These are phyloP conservation scores for Rubia yunnanensis DNA, from an alignment of 257 asterid species.

Conservation along the genomic window DNA sequence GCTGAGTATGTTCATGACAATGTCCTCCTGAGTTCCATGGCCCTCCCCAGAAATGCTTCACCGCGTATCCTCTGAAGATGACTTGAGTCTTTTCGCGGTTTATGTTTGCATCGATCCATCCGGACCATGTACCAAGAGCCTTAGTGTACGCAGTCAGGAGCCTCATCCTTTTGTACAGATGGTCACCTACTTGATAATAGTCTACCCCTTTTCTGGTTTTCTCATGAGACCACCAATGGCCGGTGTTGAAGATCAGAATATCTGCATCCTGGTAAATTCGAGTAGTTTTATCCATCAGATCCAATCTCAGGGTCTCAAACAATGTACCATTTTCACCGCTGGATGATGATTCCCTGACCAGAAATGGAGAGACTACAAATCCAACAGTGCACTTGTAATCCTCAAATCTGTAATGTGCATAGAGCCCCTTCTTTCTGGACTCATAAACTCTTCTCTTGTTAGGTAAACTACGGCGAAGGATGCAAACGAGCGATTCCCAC, in stretches of 20 bases:
- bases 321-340: conserved; percentile 47
- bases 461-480: conserved; percentile 60
- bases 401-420: conserved; percentile 78
- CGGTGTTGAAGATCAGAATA: conserved; percentile 79
- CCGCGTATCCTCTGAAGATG: conserved; percentile 80
- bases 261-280: conserved; percentile 85
- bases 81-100: conserved; percentile 47
- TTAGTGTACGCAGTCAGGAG: conserved; percentile 80
- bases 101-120: conserved; percentile 73
- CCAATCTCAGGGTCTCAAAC: conserved; percentile 72
- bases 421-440: conserved; percentile 80
- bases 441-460: conserved; percentile 67
- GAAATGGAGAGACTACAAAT: conserved; percentile 84
- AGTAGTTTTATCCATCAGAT: conserved; percentile 70
- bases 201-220: conserved; percentile 86
- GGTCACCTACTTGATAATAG: conserved; percentile 87
- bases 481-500: conserved; percentile 97
- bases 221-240: conserved; percentile 99
- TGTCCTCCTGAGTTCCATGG: conserved; percentile 98
- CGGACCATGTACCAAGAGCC: conserved; percentile 74
- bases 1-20: conserved; percentile 67
- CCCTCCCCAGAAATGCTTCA: conserved; percentile 92
- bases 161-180: conserved; percentile 60
- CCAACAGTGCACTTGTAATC: conserved; percentile 79
- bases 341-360: conserved; percentile 55